Conservation (phyloP, 352 stramenopile genomes). For the Nothophytophthora sp. region DNA sequence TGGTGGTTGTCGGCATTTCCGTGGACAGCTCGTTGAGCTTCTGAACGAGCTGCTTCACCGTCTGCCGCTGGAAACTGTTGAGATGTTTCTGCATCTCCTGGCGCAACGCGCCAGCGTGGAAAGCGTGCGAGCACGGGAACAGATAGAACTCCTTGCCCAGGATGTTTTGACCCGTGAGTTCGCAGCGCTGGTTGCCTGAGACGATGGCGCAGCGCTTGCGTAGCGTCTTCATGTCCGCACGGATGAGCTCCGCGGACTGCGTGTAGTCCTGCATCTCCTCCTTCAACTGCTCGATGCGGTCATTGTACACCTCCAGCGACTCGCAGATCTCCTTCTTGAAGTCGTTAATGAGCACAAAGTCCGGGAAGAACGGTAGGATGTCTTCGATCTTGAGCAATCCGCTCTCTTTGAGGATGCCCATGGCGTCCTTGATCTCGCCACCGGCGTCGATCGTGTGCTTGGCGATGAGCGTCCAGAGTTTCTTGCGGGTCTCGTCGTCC, state of each 20-base stretch:
- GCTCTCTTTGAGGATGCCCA: constrained; percentile 88
- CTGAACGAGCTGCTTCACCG: constrained; percentile 88
- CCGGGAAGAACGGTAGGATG: constrained; percentile 94
- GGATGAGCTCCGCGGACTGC: constrained; percentile 88
- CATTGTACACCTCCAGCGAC: constrained; percentile 91
- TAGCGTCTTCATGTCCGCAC: constrained; percentile 88
- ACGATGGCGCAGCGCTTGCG: constrained; percentile 86
- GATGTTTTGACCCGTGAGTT: constrained; percentile 89
- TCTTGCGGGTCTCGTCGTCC: constrained; percentile 90
- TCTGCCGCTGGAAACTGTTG: constrained; percentile 89
- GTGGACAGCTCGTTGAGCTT: constrained; percentile 87
- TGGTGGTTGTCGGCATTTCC: constrained; percentile 66
- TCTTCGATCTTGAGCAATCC: constrained; percentile 93
- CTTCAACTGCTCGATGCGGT: constrained; percentile 92
- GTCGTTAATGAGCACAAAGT: constrained; percentile 95
- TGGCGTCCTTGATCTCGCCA: constrained; percentile 81
- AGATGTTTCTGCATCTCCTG: constrained; percentile 90
- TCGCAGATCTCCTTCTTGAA: constrained; percentile 96
- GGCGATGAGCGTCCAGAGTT: constrained; percentile 93
- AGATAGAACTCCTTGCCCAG: constrained; percentile 93
- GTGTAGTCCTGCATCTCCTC: constrained; percentile 94
- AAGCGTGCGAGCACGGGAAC: constrained; percentile 94
- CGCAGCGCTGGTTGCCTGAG: constrained; percentile 88
- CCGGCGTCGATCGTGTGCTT: constrained; percentile 92
- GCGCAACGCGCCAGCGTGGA: constrained; percentile 90